These are phyloP conservation scores for Colletotrichum musae DNA, from an alignment of 2,329 filamentous ascomycete genomes.

Conservation along the genomic window DNA sequence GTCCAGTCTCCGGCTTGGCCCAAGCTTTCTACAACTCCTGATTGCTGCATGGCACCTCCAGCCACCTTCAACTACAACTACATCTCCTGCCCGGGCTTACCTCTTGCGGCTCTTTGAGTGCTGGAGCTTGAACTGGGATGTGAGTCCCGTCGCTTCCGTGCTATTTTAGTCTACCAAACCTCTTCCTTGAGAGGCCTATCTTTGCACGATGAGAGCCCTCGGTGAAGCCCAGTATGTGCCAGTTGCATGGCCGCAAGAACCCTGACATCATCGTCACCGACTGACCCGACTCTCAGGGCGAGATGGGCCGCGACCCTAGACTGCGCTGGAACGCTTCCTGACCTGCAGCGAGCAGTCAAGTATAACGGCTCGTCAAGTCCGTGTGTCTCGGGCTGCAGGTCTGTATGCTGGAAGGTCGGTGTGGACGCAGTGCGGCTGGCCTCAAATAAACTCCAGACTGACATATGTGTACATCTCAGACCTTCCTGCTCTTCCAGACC, in stretches of 20 bases:
- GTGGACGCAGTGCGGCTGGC: conserved; percentile 3
- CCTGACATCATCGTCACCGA: conserved; percentile 42
- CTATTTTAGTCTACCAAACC: conserved; percentile 5
- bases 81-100: conserved; percentile 15
- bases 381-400: conserved; percentile 82
- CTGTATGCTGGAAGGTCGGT: conserved; percentile 90
- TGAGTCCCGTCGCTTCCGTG: conserved; percentile 9
- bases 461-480: conserved; percentile 60
- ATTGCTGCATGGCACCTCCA: conserved; percentile 10
- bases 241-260: conserved; percentile 20
- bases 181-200: conserved; percentile 15
- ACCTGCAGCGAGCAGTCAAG: conserved; percentile 76
- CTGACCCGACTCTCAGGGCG: conserved; percentile 59
- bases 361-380: conserved; percentile 72
- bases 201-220: conserved; percentile 31
- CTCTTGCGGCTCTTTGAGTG: conserved; percentile 11
- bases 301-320: conserved; percentile 78
- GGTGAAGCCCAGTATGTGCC: conserved; percentile 38
- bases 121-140: conserved; percentile 29
- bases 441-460: conserved; percentile 21
- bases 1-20: conserved; percentile 28
- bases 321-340: conserved; percentile 69
- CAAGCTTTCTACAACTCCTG: conserved; percentile 30
- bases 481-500: conserved; percentile 84
- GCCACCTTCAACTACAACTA: conserved; percentile 34